A percentile compares a stretch with the other conserved stretches of the same genome.
phyloP scores from a whole-genome alignment of 306 rosid genomes.

The Quercus cerris region DNA sequence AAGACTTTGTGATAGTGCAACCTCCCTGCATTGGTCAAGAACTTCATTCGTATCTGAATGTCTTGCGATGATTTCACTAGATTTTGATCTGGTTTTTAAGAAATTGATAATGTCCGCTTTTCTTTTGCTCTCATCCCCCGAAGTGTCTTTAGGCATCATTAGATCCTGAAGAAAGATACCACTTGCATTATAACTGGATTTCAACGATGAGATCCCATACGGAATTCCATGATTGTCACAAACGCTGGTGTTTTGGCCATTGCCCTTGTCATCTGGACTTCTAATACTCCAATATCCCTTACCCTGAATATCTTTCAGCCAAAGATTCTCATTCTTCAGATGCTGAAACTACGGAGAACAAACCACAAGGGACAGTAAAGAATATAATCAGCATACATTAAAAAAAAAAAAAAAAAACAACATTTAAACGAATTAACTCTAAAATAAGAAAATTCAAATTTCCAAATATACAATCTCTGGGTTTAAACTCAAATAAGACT shows the following conservation, averaged over 20 bases:
- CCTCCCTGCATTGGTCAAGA: conserved; percentile 29
- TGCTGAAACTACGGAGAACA: conserved; percentile 46
- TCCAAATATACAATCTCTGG: too few species aligned
- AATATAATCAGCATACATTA: conserved; percentile 11
- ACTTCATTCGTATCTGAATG: conserved; percentile 13
- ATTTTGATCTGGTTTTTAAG: conserved; percentile 28
- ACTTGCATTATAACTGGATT: conserved; percentile 37
- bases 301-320: conserved; percentile 52
- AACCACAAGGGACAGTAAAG: not conserved
- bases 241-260: conserved; percentile 17
- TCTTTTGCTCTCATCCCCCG: conserved; percentile 36
- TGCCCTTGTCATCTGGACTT: conserved; percentile 26
- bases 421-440: not conserved
- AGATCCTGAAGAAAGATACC: conserved; percentile 41
- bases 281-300: conserved; percentile 50
- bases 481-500: too few species aligned
- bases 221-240: conserved; percentile 20
- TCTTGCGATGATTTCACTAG: conserved; percentile 21
- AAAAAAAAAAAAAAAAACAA: not conserved
- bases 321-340: conserved; percentile 52
- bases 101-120: conserved; percentile 38
- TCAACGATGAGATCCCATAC: conserved; percentile 26
- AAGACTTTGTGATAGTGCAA: conserved; percentile 59
- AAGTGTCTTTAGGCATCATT: conserved; percentile 26
- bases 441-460: not conserved